Conservation (phyloP, 2,329 filamentous ascomycete species). For the Fusarium floridanum region DNA sequence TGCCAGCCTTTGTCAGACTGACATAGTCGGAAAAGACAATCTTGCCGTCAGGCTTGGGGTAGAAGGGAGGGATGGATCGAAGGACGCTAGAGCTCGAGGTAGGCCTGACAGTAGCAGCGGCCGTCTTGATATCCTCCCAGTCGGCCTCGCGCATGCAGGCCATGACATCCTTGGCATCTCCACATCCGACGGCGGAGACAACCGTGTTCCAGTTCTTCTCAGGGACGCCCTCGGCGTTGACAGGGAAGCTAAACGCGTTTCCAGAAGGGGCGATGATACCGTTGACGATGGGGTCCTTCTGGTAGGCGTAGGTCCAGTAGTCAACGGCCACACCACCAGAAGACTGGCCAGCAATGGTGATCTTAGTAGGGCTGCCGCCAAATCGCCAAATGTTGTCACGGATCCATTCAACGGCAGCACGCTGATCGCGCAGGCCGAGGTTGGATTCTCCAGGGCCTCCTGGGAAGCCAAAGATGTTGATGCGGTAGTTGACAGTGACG, state of each 20-base stretch:
- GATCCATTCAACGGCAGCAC: constrained; percentile 50
- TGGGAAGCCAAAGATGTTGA: constrained; percentile 59
- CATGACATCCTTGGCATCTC: constrained; percentile 46
- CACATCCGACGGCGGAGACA: constrained; percentile 55
- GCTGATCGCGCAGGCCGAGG: constrained; percentile 47
- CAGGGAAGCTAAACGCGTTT: constrained; percentile 60
- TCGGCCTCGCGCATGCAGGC: constrained; percentile 54
- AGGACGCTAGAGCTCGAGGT: constrained; percentile 51
- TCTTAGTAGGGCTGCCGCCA: constrained; percentile 46
- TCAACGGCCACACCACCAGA: constrained; percentile 56
- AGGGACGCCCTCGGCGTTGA: constrained; percentile 52
- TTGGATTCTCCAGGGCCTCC: constrained; percentile 47
- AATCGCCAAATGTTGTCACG: constrained; percentile 50
- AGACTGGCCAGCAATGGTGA: constrained; percentile 53
- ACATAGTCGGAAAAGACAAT: constrained; percentile 58
- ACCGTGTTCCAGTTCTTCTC: constrained; percentile 59
- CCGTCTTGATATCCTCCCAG: constrained; percentile 53
- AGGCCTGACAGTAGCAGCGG: constrained; percentile 52
- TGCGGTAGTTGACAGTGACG: constrained; percentile 61
- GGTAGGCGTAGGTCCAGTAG: constrained; percentile 63
- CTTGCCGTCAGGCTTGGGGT: constrained; percentile 56
- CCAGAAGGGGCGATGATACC: constrained; percentile 62
- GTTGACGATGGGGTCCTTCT: constrained; percentile 61
- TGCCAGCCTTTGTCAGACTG: constrained; percentile 48
- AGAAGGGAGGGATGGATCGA: constrained; percentile 56